phyloP scores from a whole-genome alignment of 2,329 filamentous ascomycete species.

The Ploettnerulaceae sp. region DNA sequence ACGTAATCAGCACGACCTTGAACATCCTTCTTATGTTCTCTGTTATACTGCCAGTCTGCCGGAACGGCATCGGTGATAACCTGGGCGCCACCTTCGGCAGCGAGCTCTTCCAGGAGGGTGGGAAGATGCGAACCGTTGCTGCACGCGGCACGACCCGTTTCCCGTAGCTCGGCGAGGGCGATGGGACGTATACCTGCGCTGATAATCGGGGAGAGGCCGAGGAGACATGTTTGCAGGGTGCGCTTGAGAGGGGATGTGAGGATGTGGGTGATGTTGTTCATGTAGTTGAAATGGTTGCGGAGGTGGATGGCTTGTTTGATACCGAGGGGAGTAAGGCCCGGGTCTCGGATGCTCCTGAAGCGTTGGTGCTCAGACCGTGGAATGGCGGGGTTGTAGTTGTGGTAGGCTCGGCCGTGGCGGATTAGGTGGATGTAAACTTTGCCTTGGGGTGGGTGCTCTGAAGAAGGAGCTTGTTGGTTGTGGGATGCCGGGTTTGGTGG shows the following conservation, averaged over 20 bases:
- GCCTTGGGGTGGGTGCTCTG: too few species aligned
- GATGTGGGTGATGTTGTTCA: constrained; percentile 60
- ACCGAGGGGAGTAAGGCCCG: constrained; percentile 67
- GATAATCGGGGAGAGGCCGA: constrained; percentile 58
- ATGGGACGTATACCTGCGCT: constrained; percentile 40
- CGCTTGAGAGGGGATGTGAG: constrained; percentile 73
- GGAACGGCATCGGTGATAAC: too few species aligned
- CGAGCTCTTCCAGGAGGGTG: too few species aligned
- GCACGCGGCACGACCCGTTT: too few species aligned
- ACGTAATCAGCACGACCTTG: too few species aligned
- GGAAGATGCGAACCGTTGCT: too few species aligned
- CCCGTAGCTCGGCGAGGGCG: constrained; percentile 70
- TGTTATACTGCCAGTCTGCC: too few species aligned
- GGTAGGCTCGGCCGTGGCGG: constrained; percentile 71
- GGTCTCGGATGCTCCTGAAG: too few species aligned
- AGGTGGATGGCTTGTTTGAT: constrained; percentile 67
- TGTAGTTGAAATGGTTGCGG: constrained; percentile 55
- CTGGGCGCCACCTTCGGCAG: too few species aligned
- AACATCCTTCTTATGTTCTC: not conserved
- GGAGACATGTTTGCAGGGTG: constrained; percentile 70
- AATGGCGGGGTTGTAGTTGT: constrained; percentile 56
- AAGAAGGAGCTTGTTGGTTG: too few species aligned
- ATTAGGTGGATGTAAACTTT: constrained; percentile 53
- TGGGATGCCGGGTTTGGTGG: too few species aligned
- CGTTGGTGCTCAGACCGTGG: constrained; percentile 59